Percentiles rank a stretch among this genome's conserved stretches.
Evolutionary conservation across 2,329 filamentous ascomycete genomes (phyloP).

Genomic region (Stachybotrys chartarum): DNA sequence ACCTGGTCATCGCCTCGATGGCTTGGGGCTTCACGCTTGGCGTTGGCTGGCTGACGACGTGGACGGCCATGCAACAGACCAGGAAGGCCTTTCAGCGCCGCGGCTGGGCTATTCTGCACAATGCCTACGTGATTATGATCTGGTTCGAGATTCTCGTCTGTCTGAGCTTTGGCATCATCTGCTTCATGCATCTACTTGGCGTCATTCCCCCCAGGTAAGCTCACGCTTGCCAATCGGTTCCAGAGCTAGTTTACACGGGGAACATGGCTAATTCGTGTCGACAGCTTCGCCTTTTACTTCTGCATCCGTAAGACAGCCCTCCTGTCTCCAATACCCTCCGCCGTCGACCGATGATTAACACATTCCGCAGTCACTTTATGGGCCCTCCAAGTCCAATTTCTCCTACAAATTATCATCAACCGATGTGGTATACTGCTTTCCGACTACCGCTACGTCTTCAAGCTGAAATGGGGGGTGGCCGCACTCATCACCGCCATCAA

Average conservation of each 20-base stretch:
- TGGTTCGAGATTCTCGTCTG: conserved; percentile 38
- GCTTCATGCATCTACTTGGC: conserved; percentile 14
- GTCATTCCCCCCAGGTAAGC: conserved; percentile 17
- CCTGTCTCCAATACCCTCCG: not conserved
- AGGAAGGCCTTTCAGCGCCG: conserved; percentile 23
- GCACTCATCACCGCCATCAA: conserved; percentile 16
- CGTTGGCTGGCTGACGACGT: conserved; percentile 26
- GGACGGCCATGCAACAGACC: conserved; percentile 20
- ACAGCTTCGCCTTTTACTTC: conserved; percentile 20
- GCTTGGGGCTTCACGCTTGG: conserved; percentile 32
- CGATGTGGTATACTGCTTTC: conserved; percentile 15
- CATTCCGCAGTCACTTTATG: conserved; percentile 14
- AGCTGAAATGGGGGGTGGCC: conserved; percentile 12
- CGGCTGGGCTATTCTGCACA: conserved; percentile 21
- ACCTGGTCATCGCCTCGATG: conserved; percentile 18
- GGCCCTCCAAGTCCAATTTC: conserved; percentile 16
- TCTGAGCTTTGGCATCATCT: conserved; percentile 31
- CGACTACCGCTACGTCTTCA: conserved; percentile 8
- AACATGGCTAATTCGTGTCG: conserved; percentile 2
- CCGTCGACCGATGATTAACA: not conserved
- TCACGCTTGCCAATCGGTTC: no score
- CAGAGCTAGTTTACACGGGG: not conserved
- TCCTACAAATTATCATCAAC: conserved; percentile 19
- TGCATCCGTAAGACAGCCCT: conserved; percentile 12
- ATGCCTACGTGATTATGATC: conserved; percentile 39